Percentiles rank a stretch among this genome's conserved stretches.
Conservation (phyloP, 2,329 filamentous ascomycete species). For the Colletotrichum sp. region DNA sequence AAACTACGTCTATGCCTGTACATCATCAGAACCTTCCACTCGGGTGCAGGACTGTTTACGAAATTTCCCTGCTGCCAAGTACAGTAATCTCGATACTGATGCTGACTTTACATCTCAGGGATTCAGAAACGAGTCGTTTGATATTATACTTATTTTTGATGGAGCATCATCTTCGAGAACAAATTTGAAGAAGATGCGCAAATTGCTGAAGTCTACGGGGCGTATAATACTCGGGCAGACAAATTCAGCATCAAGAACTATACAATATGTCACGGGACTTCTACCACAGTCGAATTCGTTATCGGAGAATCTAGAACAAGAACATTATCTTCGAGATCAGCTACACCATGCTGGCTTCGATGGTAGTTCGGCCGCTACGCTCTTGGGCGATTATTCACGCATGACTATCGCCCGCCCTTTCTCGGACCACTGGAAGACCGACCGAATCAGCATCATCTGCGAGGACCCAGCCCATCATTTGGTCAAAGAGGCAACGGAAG, state of each 20-base stretch:
- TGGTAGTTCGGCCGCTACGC: neutral
- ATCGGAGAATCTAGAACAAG: neutral
- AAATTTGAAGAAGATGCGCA: neutral
- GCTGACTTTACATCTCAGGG: constrained; percentile 27
- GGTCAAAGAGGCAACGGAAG: neutral
- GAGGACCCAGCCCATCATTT: neutral
- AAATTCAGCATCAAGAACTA: neutral
- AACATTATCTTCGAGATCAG: neutral
- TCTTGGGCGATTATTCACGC: neutral
- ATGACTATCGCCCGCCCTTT: neutral
- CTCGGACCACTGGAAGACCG: neutral
- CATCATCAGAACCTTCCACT: constrained; percentile 22
- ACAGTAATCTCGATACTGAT: constrained; percentile 30
- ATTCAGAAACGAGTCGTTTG: constrained; percentile 29
- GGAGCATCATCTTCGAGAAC: neutral
- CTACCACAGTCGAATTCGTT: neutral
- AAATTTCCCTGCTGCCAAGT: neutral
- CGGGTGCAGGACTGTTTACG: neutral
- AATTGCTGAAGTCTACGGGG: neutral
- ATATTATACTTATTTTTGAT: constrained; percentile 22
- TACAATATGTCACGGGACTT: neutral
- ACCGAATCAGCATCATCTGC: neutral
- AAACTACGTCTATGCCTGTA: constrained; percentile 32
- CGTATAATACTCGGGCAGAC: neutral
- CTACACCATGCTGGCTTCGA: neutral